Base-by-base conservation (phyloP, 176 grass and related monocot genomes). In the Oryza meyeriana region DNA sequence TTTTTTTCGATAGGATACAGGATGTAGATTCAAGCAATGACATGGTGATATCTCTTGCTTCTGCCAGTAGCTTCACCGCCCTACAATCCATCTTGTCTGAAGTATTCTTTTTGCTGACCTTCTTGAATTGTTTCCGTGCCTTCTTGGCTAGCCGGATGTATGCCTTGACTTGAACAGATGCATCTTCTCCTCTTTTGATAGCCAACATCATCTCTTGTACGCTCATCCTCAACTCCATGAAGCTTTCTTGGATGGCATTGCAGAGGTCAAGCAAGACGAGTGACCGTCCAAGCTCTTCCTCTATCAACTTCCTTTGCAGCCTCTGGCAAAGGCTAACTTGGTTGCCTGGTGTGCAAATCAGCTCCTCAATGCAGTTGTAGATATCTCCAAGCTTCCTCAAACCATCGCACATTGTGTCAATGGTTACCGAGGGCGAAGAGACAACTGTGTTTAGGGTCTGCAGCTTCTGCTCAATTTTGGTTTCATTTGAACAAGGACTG, bases 181-280 rank as follows among this genome's bases (percentile, higher is more conserved):
- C 14, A 14, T 75, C 48, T n/a, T 85, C 79, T 76, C 87, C 85
- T 63, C 87, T 85, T 45, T 40, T 72, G 2, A 85, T 34, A 70
- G 44, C 24, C 48, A 76, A 79, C 4, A 66, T 29, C 12, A 90
- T 42, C 10, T 85, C 52, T 65, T 67, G 82, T 12, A 85, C 39
- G 20, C 13, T 80, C 72, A 82, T 84, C 71, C 83, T 90, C 82
- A 82, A 42, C 9, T 84, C 74, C 11, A 67, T 71, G 68, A 90
- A 90, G 61, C 35, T 85, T 52, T 67, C 81, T 41, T 84, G 74
- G 68, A 79, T 48, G 35, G 69, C 34, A 14, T 69, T 71, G 69
- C 85, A 93, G 39, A 83, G 61, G 42, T 93, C 88, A 39, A 93
- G 42, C 68, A 88, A 79, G 47, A 63, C 33, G 6, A 93, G 64